Percentiles rank a stretch among this genome's conserved stretches.
Conservation (phyloP, 139 green algal species). For the Ettlia oleoabundans region DNA sequence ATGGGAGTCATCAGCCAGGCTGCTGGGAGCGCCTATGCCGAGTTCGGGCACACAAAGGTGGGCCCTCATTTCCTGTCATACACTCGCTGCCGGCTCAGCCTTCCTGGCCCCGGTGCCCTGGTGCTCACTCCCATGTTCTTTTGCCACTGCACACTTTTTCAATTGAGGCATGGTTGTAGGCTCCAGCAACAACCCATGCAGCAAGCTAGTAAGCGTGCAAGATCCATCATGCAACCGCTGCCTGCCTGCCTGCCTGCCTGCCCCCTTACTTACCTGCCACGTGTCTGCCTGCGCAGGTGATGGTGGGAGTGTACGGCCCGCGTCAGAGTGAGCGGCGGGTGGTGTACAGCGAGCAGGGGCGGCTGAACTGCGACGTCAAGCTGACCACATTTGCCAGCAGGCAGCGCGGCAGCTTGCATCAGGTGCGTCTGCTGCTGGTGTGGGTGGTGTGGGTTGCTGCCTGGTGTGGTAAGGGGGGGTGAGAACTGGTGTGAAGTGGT, state of each 20-base stretch:
- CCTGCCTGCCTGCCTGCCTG: neutral
- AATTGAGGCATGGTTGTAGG: too few relatives aligned
- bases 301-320: conserved; percentile 82
- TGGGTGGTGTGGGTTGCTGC: too few relatives aligned
- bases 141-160: too few relatives aligned
- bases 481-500: too few relatives aligned
- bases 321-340: conserved; percentile 63
- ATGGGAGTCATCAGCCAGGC: conserved; percentile 71
- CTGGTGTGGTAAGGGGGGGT: too few relatives aligned
- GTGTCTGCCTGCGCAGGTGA: conserved; percentile 51
- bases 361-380: conserved; percentile 73
- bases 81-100: too few relatives aligned
- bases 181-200: too few relatives aligned
- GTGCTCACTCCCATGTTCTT: too few relatives aligned
- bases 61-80: neutral
- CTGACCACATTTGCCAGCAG: conserved; percentile 64
- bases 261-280: neutral
- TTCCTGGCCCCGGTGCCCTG: too few relatives aligned
- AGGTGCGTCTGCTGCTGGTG: conserved; percentile 3
- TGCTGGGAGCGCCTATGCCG: conserved; percentile 77
- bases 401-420: conserved; percentile 39
- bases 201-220: too few relatives aligned
- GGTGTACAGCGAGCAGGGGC: conserved; percentile 66
- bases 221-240: too few relatives aligned
- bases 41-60: conserved; percentile 75